Conservation (phyloP, 495 filamentous ascomycete species). For the Tuber aestivum region DNA sequence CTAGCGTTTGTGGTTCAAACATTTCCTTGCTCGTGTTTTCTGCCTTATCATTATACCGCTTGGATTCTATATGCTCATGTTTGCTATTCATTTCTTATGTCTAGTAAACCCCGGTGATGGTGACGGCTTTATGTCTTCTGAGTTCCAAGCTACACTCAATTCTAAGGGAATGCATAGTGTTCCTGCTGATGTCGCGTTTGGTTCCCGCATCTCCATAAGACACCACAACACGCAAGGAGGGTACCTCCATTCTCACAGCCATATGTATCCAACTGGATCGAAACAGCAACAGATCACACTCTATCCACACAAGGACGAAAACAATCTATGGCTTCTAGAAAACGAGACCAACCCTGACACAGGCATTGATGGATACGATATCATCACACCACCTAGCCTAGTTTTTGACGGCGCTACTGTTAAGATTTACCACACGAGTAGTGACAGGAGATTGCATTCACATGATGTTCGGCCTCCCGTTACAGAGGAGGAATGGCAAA, state of each 20-base stretch:
- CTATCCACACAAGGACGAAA: constrained; percentile 98
- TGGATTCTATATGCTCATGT: constrained; percentile 90
- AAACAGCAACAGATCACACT: constrained; percentile 98
- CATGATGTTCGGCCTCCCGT: constrained; percentile 97
- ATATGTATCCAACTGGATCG: constrained; percentile 96
- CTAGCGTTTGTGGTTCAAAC: constrained; percentile 81
- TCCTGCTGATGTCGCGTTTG: constrained; percentile 82
- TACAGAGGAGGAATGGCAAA: constrained; percentile 96
- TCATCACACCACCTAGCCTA: constrained; percentile 56
- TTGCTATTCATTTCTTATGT: constrained; percentile 90
- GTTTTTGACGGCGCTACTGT: constrained; percentile 76
- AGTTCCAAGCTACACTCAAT: constrained; percentile 96
- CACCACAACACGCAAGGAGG: constrained; percentile 96
- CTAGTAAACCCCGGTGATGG: constrained; percentile 91
- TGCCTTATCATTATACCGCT: constrained; percentile 87
- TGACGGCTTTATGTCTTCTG: constrained; percentile 98
- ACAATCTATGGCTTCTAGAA: constrained; percentile 88
- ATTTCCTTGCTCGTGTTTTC: constrained; percentile 84
- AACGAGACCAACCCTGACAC: constrained; percentile 87
- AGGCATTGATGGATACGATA: constrained; percentile 85
- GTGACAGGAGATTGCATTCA: constrained; percentile 84
- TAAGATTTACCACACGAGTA: constrained; percentile 74
- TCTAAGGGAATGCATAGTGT: constrained; percentile 94
- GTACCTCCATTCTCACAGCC: constrained; percentile 89
- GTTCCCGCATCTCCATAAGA: constrained; percentile 76